Conservation (phyloP, 2,329 filamentous ascomycete species). For the Amesomyces nigricolor region DNA sequence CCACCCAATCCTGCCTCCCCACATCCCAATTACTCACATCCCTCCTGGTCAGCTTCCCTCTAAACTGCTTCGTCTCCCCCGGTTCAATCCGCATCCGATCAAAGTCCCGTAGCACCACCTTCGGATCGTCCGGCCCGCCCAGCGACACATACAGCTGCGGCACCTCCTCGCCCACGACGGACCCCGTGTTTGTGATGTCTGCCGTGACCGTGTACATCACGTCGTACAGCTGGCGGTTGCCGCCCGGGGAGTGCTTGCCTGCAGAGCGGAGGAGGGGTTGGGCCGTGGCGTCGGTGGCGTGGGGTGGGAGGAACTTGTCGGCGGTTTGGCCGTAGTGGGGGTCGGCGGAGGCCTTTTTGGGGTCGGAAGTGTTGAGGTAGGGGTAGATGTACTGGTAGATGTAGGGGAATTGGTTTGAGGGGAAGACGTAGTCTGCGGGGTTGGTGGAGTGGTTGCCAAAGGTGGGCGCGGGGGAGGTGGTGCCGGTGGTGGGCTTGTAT, state of each 20-base stretch:
- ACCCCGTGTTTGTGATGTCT: conserved; percentile 66
- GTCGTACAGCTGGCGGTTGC: conserved; percentile 62
- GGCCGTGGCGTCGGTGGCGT: conserved; percentile 49
- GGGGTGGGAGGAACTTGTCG: conserved; percentile 54
- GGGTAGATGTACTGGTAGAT: conserved; percentile 61
- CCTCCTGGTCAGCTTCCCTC: conserved; percentile 64
- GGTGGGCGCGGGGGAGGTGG: conserved; percentile 56
- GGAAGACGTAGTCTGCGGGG: conserved; percentile 63
- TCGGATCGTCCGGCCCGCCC: conserved; percentile 68
- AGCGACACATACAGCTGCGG: conserved; percentile 75
- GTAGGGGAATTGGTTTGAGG: conserved; percentile 46
- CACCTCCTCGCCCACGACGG: conserved; percentile 61
- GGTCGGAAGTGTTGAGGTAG: conserved; percentile 59
- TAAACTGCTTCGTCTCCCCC: conserved; percentile 63
- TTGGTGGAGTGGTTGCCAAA: conserved; percentile 60
- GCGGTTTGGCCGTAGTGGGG: conserved; percentile 54
- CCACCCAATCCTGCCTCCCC: conserved; percentile 74
- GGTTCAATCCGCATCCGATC: conserved; percentile 68
- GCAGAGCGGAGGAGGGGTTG: conserved; percentile 50
- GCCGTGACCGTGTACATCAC: conserved; percentile 62
- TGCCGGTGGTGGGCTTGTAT: conserved; percentile 57
- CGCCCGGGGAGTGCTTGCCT: conserved; percentile 48
- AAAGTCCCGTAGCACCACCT: conserved; percentile 68
- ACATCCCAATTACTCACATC: conserved; percentile 87
- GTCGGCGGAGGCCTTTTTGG: conserved; percentile 50